These are phyloP conservation scores for Neofusicoccum kwambonambiense DNA, from an alignment of 2,329 filamentous ascomycete genomes.

Conservation along the genomic window DNA sequence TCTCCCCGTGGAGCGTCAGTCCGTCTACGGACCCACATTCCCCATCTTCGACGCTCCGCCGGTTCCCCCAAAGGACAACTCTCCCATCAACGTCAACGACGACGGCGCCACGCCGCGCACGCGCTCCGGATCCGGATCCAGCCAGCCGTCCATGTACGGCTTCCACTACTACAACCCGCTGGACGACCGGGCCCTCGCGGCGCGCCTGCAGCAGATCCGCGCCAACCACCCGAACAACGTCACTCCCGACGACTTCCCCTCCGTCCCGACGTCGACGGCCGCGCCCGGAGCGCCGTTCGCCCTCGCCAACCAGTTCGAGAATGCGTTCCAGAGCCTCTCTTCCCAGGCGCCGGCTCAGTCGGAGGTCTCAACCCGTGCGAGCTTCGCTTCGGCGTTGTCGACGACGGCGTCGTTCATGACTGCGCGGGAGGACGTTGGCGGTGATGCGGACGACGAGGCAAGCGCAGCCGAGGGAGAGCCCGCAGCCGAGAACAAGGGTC, in stretches of 20 bases:
- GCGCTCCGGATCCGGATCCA: background rate
- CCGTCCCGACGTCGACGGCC: background rate
- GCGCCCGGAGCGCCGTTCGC: background rate
- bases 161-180: background rate
- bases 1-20: background rate
- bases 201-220: background rate
- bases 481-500: background rate
- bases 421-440: background rate
- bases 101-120: background rate
- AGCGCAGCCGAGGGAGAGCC: background rate
- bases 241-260: background rate
- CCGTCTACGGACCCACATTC: background rate
- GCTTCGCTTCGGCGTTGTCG: background rate
- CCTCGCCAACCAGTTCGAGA: background rate
- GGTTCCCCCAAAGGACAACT: background rate
- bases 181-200: background rate
- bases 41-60: background rate
- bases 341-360: no score
- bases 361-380: background rate
- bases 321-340: no score
- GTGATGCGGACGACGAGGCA: background rate
- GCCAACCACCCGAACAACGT: background rate
- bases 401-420: constrained; percentile 1
- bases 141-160: background rate
- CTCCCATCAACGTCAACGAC: background rate